Base-by-base conservation (phyloP, 1,284 basidiomycete genomes). In the Moniliophthora roreri region DNA sequence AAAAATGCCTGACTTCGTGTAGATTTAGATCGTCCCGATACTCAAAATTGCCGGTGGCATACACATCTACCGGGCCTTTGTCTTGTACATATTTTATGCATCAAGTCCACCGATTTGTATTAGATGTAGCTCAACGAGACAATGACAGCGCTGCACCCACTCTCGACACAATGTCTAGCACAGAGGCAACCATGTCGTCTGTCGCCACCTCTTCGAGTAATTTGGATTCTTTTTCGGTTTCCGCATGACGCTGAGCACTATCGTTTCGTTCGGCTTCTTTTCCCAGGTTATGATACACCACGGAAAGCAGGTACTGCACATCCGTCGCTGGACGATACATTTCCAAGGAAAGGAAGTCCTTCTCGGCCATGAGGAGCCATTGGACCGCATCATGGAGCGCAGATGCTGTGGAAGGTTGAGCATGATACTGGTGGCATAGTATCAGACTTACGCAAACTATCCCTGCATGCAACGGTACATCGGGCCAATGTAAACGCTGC, bases 401-500 rank as follows among this genome's bases (percentile, higher is more conserved):
- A n/a, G 71, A 66, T 9, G 60, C 79, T 78, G 60, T 50, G 45
- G 7, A 18, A 34, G 39, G 16, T 16, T n/a, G 13, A 38, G n/a
- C 24, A n/a, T 23, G n/a, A 34, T 26, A 21, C 16, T 26, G 13
- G 13, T 37, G 35, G 44, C 38, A 50, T 18, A 26, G 56, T n/a
- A n/a, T n/a, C n/a, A 21, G 50, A 66, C 70, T 51, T 62, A 74
- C 74, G 49, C 53, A 57, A 62, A 50, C 66, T 59, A 52, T 69
- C 66, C 50, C 62, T 73, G 5, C 72, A 67, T 2, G 81, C 82
- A 40, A 91, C 78, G 39, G 87, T 81, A 61, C 89, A 89, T 56
- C 90, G 78, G 9, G 87, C 87, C 48, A 87, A 67, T 1, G 81
- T 86, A 63, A 87, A 84, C 59, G 82, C 87, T 37, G 82, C 86